Percentiles rank a stretch among this genome's conserved stretches.
Conservation (phyloP, 1,139 yeast genomes). For the Nakaseomyces uthaithaninus region DNA sequence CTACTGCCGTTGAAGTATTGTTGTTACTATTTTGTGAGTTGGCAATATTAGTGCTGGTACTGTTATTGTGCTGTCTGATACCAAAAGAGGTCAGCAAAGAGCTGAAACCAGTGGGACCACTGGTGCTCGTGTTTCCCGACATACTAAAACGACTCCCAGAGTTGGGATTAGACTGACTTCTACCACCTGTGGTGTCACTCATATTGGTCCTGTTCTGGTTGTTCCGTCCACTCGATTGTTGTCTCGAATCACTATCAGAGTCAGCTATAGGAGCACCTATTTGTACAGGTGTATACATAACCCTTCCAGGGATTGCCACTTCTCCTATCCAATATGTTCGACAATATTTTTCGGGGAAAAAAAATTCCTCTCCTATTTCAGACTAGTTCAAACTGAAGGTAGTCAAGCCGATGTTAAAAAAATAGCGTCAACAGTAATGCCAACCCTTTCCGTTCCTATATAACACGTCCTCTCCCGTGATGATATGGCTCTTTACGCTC, state of each 20-base stretch:
- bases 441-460: no score
- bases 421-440: no score
- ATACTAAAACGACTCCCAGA: constrained; percentile 1
- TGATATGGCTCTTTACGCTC: no score
- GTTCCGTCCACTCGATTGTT: background rate
- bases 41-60: constrained; percentile 1
- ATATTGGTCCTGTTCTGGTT: background rate
- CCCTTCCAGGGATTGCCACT: no score
- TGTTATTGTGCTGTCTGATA: constrained; percentile 19
- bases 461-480: no score
- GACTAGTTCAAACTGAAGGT: no score
- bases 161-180: constrained; percentile 6
- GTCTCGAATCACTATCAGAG: background rate
- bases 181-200: constrained; percentile 4
- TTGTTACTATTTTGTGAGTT: constrained; percentile 2
- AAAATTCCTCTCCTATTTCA: no score
- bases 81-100: constrained; percentile 25
- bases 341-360: background rate
- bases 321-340: background rate
- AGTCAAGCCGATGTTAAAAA: no score
- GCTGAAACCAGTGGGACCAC: constrained; percentile 23
- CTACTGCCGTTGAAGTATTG: background rate
- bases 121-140: constrained; percentile 6
- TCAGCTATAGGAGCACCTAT: background rate
- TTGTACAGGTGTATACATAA: background rate